Evolutionary conservation across 192 early-diverging fungal genomes (phyloP).

Genomic region (Backusella sp.): DNA sequence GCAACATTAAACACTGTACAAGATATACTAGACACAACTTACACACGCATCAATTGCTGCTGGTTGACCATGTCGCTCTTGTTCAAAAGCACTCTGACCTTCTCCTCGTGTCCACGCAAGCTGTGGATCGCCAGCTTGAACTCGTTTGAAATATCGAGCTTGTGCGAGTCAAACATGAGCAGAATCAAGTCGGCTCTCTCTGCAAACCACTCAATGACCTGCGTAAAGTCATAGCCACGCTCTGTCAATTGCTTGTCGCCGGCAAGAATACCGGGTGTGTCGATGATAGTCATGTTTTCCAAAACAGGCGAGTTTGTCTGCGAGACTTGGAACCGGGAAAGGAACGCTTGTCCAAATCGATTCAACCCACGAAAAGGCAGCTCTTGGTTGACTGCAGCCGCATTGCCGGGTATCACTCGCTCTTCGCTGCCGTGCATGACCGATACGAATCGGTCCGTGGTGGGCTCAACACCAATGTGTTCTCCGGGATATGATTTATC

Average conservation of each 20-base stretch:
- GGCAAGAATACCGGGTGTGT: conserved; percentile 82
- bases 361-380: conserved; percentile 74
- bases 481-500: conserved; percentile 75
- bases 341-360: conserved; percentile 74
- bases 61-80: conserved; percentile 82
- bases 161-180: conserved; percentile 82
- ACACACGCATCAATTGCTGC: conserved; percentile 84
- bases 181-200: conserved; percentile 80
- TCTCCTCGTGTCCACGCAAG: conserved; percentile 78
- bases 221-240: conserved; percentile 76
- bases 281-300: conserved; percentile 77
- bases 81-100: conserved; percentile 78
- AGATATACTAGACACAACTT: conserved; percentile 25
- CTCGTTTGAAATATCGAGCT: conserved; percentile 85
- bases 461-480: conserved; percentile 80
- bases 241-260: conserved; percentile 77
- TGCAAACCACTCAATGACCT: conserved; percentile 83
- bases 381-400: conserved; percentile 73
- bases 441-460: conserved; percentile 80
- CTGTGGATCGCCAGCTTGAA: conserved; percentile 73
- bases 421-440: conserved; percentile 73
- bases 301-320: conserved; percentile 72
- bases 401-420: conserved; percentile 80
- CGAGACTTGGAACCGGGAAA: conserved; percentile 79
- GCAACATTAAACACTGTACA: no score